A percentile compares a stretch with the other conserved stretches of the same genome.
These are phyloP conservation scores for Mortierella sp. DNA, from an alignment of 371 early-diverging fungal genomes.

Conservation along the genomic window DNA sequence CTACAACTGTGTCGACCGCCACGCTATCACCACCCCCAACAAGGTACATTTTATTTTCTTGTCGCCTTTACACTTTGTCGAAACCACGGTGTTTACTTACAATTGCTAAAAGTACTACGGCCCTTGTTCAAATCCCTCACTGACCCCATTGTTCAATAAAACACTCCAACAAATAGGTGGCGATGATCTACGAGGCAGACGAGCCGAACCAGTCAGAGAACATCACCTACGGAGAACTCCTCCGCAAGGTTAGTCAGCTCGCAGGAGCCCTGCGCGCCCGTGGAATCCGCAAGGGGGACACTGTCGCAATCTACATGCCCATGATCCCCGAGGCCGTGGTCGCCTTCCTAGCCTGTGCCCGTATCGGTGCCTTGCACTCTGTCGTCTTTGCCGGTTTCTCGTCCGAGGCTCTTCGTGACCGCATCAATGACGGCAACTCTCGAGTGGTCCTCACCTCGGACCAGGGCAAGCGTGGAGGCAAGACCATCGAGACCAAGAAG, in stretches of 20 bases:
- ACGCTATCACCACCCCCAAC: conserved; percentile 80
- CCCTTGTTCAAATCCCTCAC: not conserved
- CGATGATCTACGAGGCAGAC: conserved; percentile 94
- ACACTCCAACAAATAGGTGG: conserved; percentile 64
- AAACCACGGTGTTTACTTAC: not conserved
- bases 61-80: not conserved
- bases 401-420: conserved; percentile 87
- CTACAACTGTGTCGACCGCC: conserved; percentile 98
- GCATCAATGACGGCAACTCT: conserved; percentile 84
- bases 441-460: conserved; percentile 88
- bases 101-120: not conserved
- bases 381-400: conserved; percentile 97
- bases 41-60: conserved; percentile 54
- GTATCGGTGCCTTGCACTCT: conserved; percentile 91
- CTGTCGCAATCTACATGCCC: conserved; percentile 97
- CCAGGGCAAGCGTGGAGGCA: conserved; percentile 92
- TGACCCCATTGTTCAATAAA: not conserved
- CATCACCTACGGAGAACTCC: conserved; percentile 89
- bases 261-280: conserved; percentile 84
- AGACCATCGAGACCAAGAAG: conserved; percentile 89
- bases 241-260: conserved; percentile 85
- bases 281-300: conserved; percentile 92
- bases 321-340: conserved; percentile 96
- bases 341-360: conserved; percentile 94
- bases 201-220: conserved; percentile 79